Conservation (phyloP, 2,329 filamentous ascomycete species). For the Trichoderma sp. region DNA sequence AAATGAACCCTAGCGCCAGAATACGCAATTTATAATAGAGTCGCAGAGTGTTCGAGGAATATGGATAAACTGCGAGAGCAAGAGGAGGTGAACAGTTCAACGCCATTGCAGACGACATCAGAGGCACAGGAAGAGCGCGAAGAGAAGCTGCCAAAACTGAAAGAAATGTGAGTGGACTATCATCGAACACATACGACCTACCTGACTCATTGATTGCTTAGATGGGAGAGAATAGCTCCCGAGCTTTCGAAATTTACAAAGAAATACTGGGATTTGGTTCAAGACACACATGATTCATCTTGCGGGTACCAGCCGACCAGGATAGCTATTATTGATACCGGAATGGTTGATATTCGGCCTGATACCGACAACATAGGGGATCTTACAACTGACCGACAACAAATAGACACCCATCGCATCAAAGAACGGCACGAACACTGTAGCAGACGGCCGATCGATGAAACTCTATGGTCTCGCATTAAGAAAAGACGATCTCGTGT, state of each 20-base stretch:
- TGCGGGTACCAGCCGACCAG: not conserved
- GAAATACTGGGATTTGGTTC: not conserved
- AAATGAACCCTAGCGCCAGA: not conserved
- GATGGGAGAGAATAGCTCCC: not conserved
- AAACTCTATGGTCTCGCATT: not conserved
- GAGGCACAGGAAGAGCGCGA: not conserved
- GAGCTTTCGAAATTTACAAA: not conserved
- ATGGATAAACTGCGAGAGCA: not conserved
- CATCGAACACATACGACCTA: not conserved
- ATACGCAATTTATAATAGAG: not conserved
- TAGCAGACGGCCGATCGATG: not conserved
- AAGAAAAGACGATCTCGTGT: not conserved
- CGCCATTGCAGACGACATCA: not conserved
- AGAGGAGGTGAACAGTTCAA: not conserved
- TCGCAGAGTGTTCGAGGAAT: not conserved
- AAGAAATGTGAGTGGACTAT: not conserved
- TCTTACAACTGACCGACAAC: not conserved
- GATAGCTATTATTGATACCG: slow-evolving; percentile 2
- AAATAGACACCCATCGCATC: not conserved
- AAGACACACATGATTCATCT: not conserved
- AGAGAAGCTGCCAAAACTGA: not conserved
- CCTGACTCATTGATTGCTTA: not conserved
- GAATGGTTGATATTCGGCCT: not conserved
- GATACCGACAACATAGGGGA: not conserved
- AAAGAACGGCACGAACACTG: not conserved